Base-by-base conservation (phyloP, 345 rosid genomes). In the Citrus trifoliata region DNA sequence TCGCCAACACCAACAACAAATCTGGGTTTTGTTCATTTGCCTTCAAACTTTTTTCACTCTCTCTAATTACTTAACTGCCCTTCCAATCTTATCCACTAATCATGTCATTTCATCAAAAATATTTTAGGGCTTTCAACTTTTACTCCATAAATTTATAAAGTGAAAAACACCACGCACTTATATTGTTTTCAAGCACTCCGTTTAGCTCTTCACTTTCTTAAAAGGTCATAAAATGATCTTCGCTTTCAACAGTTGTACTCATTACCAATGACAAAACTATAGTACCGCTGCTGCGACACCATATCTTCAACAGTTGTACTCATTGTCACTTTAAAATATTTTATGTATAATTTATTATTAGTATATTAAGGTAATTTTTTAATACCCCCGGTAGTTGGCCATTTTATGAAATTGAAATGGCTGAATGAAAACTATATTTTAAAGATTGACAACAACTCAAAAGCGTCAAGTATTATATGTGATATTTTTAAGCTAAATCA, bases 1-100 rank as follows among this genome's bases (percentile, higher is more conserved):
- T 67, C 56, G 27, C 73, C 79, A 24, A 37, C 79, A 67, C 73
- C 79, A 24, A 37, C 79, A 67, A 67, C 68, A 76, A 76, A 76
- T 76, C 79, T 76, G 16, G 32, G 24, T 7, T 33, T 51, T 76
- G 63, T 66, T 65, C 7, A 53, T 4, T 76, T 76, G 71, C n/a
- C 66, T 65, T 28, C 4, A 4, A 30, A 19, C 58, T 40, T 40
- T 40, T 40, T 4, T 32, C 6, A 18, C 8, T 58, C 10, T 22
- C 21, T 12, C 40, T 5, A 18, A 22, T 66, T 19, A 35, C 79
- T n/a, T 5, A 25, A 76, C 22, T 56, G 25, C 73, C 79, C 73
- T 38, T 67, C 53, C 19, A 56, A 55, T 76, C 79, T 76, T 76
- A 76, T 76, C 79, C 73, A 14, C n/a, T 53, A 33, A 3, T 60